Evolutionary conservation across 2,329 filamentous ascomycete genomes (phyloP), one percentile per base, ranked within the genome.

Genomic region (Truncatella angustata): DNA sequence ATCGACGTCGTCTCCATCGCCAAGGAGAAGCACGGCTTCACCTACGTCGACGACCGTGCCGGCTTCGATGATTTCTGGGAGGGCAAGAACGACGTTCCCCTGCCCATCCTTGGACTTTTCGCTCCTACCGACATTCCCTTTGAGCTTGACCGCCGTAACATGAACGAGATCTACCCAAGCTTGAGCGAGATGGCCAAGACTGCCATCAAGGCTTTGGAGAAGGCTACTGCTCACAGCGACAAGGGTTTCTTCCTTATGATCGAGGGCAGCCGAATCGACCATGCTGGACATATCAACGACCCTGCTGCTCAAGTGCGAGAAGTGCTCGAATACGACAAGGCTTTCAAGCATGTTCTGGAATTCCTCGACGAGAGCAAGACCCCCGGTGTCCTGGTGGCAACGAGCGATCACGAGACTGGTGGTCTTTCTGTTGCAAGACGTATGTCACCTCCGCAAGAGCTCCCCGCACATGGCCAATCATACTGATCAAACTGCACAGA

Each of bases 161-260:
- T 90, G 73, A 80, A 87, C 51, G 84, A 94, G 50, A 70, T 85
- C 26, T 97, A 96, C 66, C 94, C 94, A 3, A 93, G 90, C 14
- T 76, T 99, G 36, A 88, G 89, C 66, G 92, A 97, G 71, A 97
- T 97, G 91, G 84, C 93, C 7, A 79, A 81, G 60, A 90, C 90
- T 14, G 93, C 94, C 1, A 76, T 99, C 56, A 83, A 80, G 12
- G 85, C 90, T 1, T 81, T 99, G 21, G 87, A 88, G 56, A 84
- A 85, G 54, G 94, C 92, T 0, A 97, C 94, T 0, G 78, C 82
- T 64, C 78, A 92, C 64, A 91, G 83, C 56, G 91, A 97, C 37
- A 85, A 95, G 70, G 94, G 94, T 4, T 99, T 97, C 77, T 99
- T 99, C 73, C 77, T 99, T 61, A 96, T 99, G 93, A 95, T 99